phyloP scores from a whole-genome alignment of 495 filamentous ascomycete species.

The Aspergillus olivimuriae region DNA sequence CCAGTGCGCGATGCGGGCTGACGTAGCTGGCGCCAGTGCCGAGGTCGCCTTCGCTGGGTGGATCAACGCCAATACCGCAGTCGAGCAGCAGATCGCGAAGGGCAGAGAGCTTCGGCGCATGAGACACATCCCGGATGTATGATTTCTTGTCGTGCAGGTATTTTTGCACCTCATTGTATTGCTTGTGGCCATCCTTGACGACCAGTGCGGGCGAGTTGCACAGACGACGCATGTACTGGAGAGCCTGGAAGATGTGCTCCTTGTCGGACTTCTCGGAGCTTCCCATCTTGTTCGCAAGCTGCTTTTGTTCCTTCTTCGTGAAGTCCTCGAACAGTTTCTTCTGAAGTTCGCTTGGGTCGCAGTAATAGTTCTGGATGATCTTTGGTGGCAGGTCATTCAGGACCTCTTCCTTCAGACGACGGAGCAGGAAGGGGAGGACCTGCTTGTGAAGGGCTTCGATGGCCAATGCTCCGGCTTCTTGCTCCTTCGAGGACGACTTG shows the following conservation, averaged over 20 bases:
- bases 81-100: conserved; percentile 86
- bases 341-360: conserved; percentile 93
- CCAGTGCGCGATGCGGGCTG: conserved; percentile 87
- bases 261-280: conserved; percentile 82
- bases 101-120: conserved; percentile 89
- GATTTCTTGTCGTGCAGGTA: conserved; percentile 63
- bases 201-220: conserved; percentile 96
- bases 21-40: conserved; percentile 72
- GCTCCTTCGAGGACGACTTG: conserved; percentile 96
- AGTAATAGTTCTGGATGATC: conserved; percentile 99
- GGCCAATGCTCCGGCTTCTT: conserved; percentile 91
- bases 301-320: conserved; percentile 82
- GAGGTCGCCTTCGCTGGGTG: conserved; percentile 47
- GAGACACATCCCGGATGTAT: conserved; percentile 71
- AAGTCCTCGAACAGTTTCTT: conserved; percentile 95
- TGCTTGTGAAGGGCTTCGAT: conserved; percentile 98
- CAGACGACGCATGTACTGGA: conserved; percentile 98
- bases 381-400: conserved; percentile 94
- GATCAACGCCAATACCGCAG: conserved; percentile 80
- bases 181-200: conserved; percentile 86
- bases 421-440: conserved; percentile 91
- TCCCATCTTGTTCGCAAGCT: conserved; percentile 70
- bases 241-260: conserved; percentile 96
- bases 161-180: conserved; percentile 77
- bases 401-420: conserved; percentile 96